Percentiles rank a stretch among this genome's conserved stretches.
These are phyloP conservation scores for Aspergillus brasiliensis DNA, from an alignment of 2,329 filamentous ascomycete species.

Conservation along the genomic window DNA sequence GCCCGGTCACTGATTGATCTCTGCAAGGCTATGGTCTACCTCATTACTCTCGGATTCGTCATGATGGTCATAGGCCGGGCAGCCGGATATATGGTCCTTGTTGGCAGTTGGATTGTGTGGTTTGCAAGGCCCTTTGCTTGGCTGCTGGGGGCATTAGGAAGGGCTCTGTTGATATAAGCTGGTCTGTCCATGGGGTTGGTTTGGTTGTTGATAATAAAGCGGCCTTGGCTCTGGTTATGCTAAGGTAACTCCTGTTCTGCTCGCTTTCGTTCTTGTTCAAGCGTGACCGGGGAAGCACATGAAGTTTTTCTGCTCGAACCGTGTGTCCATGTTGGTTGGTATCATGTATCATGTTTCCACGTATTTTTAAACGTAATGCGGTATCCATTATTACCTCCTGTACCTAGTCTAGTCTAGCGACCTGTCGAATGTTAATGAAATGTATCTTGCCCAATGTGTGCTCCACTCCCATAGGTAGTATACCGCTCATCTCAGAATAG, in stretches of 20 bases:
- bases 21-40: slow-evolving; percentile 36
- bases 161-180: slow-evolving; percentile 28
- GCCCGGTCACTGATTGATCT: slow-evolving; percentile 33
- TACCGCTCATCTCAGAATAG: too few relatives aligned
- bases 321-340: too few relatives aligned
- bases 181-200: neutral
- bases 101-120: slow-evolving; percentile 42
- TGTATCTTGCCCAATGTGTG: too few relatives aligned
- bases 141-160: slow-evolving; percentile 31
- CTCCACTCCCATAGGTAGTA: too few relatives aligned
- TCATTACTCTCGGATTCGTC: slow-evolving; percentile 36
- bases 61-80: slow-evolving; percentile 33
- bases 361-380: too few relatives aligned
- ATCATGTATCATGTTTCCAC: too few relatives aligned
- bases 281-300: too few relatives aligned
- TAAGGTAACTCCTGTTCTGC: neutral
- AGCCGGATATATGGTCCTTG: slow-evolving; percentile 34
- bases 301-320: too few relatives aligned
- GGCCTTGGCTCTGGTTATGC: neutral
- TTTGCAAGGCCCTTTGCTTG: slow-evolving; percentile 37
- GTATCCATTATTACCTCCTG: too few relatives aligned
- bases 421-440: too few relatives aligned
- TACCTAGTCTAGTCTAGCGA: too few relatives aligned
- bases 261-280: too few relatives aligned
- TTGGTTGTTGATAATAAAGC: neutral